Conservation (phyloP, 2,329 filamentous ascomycete species). For the Lecanicillium sp. region DNA sequence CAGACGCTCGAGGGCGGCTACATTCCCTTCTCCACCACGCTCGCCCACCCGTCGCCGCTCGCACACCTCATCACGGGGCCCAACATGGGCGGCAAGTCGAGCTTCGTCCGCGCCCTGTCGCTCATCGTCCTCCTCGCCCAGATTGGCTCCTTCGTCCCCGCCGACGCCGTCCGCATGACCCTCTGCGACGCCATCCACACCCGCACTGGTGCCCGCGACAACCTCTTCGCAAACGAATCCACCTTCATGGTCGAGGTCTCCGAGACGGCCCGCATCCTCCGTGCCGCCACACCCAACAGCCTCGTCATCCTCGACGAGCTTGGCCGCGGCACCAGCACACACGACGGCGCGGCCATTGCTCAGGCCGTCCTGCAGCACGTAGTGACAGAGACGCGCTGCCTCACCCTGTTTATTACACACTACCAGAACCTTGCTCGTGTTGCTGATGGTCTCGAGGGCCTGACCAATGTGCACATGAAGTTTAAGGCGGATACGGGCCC, state of each 20-base stretch:
- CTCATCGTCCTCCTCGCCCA: slow-evolving; percentile 92
- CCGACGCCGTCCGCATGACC: slow-evolving; percentile 65
- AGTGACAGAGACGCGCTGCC: slow-evolving; percentile 63
- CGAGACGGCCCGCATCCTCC: slow-evolving; percentile 86
- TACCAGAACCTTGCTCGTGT: slow-evolving; percentile 79
- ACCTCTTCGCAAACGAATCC: slow-evolving; percentile 87
- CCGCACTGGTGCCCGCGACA: slow-evolving; percentile 92
- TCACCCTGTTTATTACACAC: slow-evolving; percentile 96
- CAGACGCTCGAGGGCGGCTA: slow-evolving; percentile 79
- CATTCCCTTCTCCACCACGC: slow-evolving; percentile 79
- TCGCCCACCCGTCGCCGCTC: slow-evolving; percentile 59
- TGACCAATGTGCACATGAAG: slow-evolving; percentile 91
- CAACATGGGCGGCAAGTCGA: slow-evolving; percentile 99
- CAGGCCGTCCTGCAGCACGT: slow-evolving; percentile 85
- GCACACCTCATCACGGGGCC: slow-evolving; percentile 90
- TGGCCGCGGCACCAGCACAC: slow-evolving; percentile 86
- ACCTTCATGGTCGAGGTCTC: slow-evolving; percentile 98
- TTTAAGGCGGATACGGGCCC: slow-evolving; percentile 51
- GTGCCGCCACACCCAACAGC: slow-evolving; percentile 75
- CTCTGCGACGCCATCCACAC: slow-evolving; percentile 90
- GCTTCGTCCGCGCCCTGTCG: slow-evolving; percentile 87
- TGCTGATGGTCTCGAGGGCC: slow-evolving; percentile 59
- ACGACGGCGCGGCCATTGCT: slow-evolving; percentile 94
- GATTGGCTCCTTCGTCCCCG: slow-evolving; percentile 90
- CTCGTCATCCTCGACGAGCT: slow-evolving; percentile 93